Evolutionary conservation across 306 rosid genomes (phyloP), one percentile per base, ranked within the genome.

Genomic region (Echinosophora koreensis): DNA sequence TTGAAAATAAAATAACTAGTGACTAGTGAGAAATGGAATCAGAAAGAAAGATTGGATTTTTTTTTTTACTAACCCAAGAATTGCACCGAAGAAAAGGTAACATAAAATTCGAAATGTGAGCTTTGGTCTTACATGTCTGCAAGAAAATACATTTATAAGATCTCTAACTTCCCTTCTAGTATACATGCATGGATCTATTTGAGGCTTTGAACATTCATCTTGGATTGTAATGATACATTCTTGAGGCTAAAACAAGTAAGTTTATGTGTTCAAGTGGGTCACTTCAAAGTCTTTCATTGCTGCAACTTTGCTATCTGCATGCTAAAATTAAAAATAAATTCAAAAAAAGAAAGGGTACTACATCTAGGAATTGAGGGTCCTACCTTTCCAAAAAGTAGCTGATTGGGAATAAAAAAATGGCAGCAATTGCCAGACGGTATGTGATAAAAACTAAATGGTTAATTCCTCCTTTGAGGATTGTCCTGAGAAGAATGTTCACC

Each of bases 381-480:
- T 85, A 94, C 98, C 96, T 90, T 84, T 94, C 98, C 69, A 71
- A 63, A 57, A 84, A 87, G 90, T 87, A 92, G 47, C 82, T 89
- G 37, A 94, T 81, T 30, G 98, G 96, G n/a, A 88, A 93, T 57
- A 94, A 82, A 81, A 87, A 90, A 80, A 94, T 83, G 65, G 94
- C 52, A 57, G 98, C 83, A 54, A 92, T 84, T 17, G 89, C 69
- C 38, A 94, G 74, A 7, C 98, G 86, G 74, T 90, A 94, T 4
- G 97, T 94, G 59, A 92, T 86, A 14, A 94, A 83, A 89, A 94
- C 98, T 90, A 92, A 87, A 81, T 85, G 98, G 89, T 90, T 88
- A 84, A 92, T 86, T 70, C 94, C 98, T 66, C 87, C 86, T 11
- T 92, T 87, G 69, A 94, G 94, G 78, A 90, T 87, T 80, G 88